Base-by-base conservation (phyloP, 768 basidiomycete genomes). In the Auricularia sp. region DNA sequence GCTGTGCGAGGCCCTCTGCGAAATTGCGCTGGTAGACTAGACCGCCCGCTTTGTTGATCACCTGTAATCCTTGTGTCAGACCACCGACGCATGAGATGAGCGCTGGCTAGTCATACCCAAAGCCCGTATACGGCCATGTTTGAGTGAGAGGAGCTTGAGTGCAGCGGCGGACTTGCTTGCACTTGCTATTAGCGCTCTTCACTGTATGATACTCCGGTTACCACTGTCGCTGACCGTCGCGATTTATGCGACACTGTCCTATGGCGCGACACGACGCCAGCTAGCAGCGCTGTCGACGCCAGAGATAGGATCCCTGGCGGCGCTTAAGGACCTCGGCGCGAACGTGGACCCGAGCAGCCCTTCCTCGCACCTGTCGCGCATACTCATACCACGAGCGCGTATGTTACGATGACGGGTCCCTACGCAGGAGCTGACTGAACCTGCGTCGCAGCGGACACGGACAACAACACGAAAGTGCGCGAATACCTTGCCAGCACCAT, bases 41-140 rank as follows among this genome's bases (percentile, higher is more conserved):
- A 6, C 97, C 97, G 34, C 97, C 97, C 14, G 97, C 97, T 79
- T 98, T 98, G 76, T 98, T 98, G 72, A 98, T 96, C 65, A 98
- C 85, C 91, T 94, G 74, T 65, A 74, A 21, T 71, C 63, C 47
- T 24, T 5, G 59, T 47, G 64, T 35, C 3, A 29, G 35, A 34
- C 54, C 62, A 54, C 45, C 64, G 45, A 59, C 7, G 8, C 39
- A 14, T 14, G 39, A 42, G 39, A 42, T 29, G 29, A 29, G 29
- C 39, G 54, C n/a, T 54, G 54, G 63, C 16, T 39, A n/a, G 16
- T 73, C 80, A 63, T 77, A 90, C 91, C 91, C 92, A 93, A 62
- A 93, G 84, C 70, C 88, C 84, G 71, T 83, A 90, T 73, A 92
- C 84, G 65, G 87, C 81, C 91, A 93, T 93, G 45, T 42, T 42